phyloP scores from a whole-genome alignment of 176 grass and related monocot genomes.

The Cenchrus fungigraminus region DNA sequence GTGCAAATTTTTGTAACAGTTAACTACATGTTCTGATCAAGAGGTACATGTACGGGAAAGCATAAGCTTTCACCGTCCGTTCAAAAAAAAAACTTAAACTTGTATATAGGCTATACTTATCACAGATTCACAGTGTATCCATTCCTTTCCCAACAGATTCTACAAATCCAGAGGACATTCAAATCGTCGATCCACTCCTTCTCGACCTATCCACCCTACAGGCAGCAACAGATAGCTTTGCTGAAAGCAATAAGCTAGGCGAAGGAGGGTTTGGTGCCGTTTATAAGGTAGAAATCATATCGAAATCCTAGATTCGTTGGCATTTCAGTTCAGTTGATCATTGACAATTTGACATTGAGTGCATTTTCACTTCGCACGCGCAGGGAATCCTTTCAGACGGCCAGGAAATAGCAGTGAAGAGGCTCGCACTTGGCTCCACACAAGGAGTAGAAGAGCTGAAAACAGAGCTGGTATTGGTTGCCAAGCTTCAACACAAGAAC shows the following conservation, averaged over 20 bases:
- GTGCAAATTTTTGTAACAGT: too few species aligned
- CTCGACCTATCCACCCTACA: constrained; percentile 36
- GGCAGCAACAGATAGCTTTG: constrained; percentile 59
- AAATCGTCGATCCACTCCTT: neutral
- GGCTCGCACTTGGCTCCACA: constrained; percentile 32
- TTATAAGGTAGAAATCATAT: constrained; percentile 58
- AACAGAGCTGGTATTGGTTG: constrained; percentile 56
- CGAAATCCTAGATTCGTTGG: neutral
- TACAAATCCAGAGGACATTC: neutral
- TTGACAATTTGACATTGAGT: too few species aligned
- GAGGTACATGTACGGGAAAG: neutral
- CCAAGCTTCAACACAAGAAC: constrained; percentile 59
- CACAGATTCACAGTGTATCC: neutral
- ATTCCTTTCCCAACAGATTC: neutral
- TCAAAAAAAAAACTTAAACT: neutral
- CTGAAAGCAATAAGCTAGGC: constrained; percentile 65
- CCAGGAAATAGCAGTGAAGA: constrained; percentile 58
- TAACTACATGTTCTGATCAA: neutral
- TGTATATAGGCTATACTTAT: neutral
- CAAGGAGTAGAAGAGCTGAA: constrained; percentile 57
- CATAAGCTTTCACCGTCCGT: too few species aligned
- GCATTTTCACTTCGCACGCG: neutral
- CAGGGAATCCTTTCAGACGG: constrained; percentile 54
- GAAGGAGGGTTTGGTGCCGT: constrained; percentile 76
- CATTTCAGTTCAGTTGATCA: neutral